Base-by-base conservation (phyloP, 169 alveolate species). In the Plasmodium fragile region DNA sequence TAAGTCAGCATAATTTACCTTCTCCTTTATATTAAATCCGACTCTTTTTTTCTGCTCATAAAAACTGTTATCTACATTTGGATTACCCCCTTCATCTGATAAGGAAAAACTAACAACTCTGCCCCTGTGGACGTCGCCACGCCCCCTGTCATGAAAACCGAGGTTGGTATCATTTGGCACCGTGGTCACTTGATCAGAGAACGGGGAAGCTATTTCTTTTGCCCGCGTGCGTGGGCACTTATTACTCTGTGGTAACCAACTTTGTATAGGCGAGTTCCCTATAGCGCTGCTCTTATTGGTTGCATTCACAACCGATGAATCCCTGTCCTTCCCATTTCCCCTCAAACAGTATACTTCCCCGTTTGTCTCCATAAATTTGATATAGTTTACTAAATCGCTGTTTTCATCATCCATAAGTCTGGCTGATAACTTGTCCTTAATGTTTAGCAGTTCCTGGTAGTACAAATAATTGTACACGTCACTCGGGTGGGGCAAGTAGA, bases 401-500 rank as follows among this genome's bases (percentile, higher is more conserved):
- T 36, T 82, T 8, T 28, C 69, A 77, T 45, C 39, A 11, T 22
- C 11, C 36, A 32, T 30, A 30, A 45, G 43, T 3, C 79, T 41
- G 1, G 69, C 34, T 28, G 72, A 41, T 22, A 18, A 8, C 11
- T 65, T 77, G 18, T 77, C 13, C 53, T 65, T 65, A 43, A 78
- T 16, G 43, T 89, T 89, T 69, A 30, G 39, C 36, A 80, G 45
- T 80, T 89, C 94, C 71, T 59, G 59, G 49, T 89, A 55, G 72
- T 79, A 89, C 52, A 89, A 72, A 89, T 89, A 89, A 89, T 89
- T 89, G 71, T 89, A 89, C 11, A 89, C 81, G 28, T 78, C 89
- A 16, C 71, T 78, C 4, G 94, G 94, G 18, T 72, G 94, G 28
- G 90, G 90, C 18, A 89, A 49, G 34, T 43, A 79, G 73, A 81